Conservation (phyloP, 2,329 filamentous ascomycete genomes). For the Cladosporium sp. region DNA sequence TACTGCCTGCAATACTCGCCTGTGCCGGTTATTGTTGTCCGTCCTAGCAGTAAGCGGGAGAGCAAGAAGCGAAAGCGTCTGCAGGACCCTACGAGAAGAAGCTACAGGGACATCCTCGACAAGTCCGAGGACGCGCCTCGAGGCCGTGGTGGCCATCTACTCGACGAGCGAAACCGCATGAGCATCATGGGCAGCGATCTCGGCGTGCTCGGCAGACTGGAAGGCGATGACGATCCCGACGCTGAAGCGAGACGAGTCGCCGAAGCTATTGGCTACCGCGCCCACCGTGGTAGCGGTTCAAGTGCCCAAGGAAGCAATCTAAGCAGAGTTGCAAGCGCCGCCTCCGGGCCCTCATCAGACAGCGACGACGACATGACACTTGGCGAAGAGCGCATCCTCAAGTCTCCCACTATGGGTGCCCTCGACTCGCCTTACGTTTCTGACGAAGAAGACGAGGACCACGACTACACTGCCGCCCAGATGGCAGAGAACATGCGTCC, state of each 20-base stretch:
- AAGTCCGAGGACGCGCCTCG: slow-evolving; percentile 49
- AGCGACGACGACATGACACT: slow-evolving; percentile 18
- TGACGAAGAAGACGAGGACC: slow-evolving; percentile 28
- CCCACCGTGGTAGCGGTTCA: slow-evolving; percentile 17
- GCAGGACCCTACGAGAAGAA: slow-evolving; percentile 71
- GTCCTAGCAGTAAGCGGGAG: slow-evolving; percentile 80
- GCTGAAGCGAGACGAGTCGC: slow-evolving; percentile 43
- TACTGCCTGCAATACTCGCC: slow-evolving; percentile 93
- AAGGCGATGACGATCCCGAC: slow-evolving; percentile 32
- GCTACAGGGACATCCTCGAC: slow-evolving; percentile 75
- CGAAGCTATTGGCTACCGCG: slow-evolving; percentile 38
- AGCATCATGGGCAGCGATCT: slow-evolving; percentile 44
- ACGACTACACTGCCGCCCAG: slow-evolving; percentile 27
- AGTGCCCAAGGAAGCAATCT: slow-evolving; percentile 23
- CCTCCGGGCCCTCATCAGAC: slow-evolving; percentile 29
- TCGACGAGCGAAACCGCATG: slow-evolving; percentile 52
- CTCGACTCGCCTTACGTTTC: slow-evolving; percentile 31
- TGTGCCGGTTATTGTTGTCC: slow-evolving; percentile 88
- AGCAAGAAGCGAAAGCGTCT: slow-evolving; percentile 87
- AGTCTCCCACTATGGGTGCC: slow-evolving; percentile 35
- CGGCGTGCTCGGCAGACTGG: slow-evolving; percentile 34
- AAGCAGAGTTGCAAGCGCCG: slow-evolving; percentile 31
- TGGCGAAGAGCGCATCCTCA: slow-evolving; percentile 30
- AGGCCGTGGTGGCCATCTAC: slow-evolving; percentile 53
- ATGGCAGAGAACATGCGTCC: slow-evolving; percentile 31